A percentile compares a stretch with the other conserved stretches of the same genome.
Evolutionary conservation across 108 stramenopile species (phyloP).

Genomic region (Fistulifera solaris): DNA sequence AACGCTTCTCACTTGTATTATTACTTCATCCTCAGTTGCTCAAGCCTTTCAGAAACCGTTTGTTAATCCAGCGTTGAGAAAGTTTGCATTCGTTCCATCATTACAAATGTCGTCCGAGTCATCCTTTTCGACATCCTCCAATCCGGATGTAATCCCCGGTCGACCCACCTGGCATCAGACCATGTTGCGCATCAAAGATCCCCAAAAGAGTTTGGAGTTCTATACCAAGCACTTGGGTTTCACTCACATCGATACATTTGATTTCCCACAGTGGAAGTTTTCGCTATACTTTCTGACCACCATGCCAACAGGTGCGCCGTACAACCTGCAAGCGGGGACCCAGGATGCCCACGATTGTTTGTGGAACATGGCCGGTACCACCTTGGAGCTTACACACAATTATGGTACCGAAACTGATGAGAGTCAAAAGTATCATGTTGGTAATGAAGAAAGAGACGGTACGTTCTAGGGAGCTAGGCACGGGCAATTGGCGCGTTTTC

Average conservation of each 20-base stretch:
- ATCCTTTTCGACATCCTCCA: neutral
- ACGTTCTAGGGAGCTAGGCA: slow-evolving; percentile 1
- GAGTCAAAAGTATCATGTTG: slow-evolving; percentile 59
- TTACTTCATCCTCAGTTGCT: too few species aligned
- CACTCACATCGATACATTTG: slow-evolving; percentile 69
- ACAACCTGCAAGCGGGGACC: slow-evolving; percentile 57
- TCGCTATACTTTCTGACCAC: slow-evolving; percentile 70
- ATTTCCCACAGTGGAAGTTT: slow-evolving; percentile 75
- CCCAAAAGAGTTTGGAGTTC: slow-evolving; percentile 52
- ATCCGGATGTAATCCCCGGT: slow-evolving; percentile 36
- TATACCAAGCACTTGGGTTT: slow-evolving; percentile 68
- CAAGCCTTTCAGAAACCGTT: neutral
- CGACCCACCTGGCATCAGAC: slow-evolving; percentile 87
- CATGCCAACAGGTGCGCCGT: slow-evolving; percentile 43
- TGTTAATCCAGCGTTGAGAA: neutral
- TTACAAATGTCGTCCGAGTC: neutral
- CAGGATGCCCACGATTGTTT: slow-evolving; percentile 77
- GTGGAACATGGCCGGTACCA: slow-evolving; percentile 74
- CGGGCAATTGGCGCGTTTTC: too few species aligned
- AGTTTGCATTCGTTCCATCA: neutral
- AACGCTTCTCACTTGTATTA: too few species aligned
- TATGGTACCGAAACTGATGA: slow-evolving; percentile 73
- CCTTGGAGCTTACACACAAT: slow-evolving; percentile 89
- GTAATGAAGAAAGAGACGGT: slow-evolving; percentile 82
- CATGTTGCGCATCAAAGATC: slow-evolving; percentile 79